Base-by-base conservation (phyloP, 148 eudicot genomes). In the Heliamphora exappendiculata region DNA sequence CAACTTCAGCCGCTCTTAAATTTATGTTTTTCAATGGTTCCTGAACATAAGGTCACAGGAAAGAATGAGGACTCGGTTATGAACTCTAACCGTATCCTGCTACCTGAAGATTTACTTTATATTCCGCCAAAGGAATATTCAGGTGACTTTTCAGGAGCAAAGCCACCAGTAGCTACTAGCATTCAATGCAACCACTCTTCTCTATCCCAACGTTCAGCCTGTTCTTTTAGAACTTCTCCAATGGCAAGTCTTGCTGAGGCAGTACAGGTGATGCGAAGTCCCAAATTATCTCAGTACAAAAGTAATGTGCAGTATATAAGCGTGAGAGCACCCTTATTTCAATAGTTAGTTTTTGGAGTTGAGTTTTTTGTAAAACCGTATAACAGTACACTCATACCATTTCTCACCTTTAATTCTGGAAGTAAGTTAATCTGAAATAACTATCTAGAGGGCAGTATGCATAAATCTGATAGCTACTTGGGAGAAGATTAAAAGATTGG, bases 381-480 rank as follows among this genome's bases (percentile, higher is more conserved):
- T n/a, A n/a, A n/a, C n/a, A n/a, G n/a, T 87, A 4, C 63, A 80
- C 67, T 76, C 91, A 17, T 84, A 81, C 75, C 93, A 90, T 74
- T 94, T 97, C 55, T 79, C 87, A 67, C 98, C 97, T 55, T 74
- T 90, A 54, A 81, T 88, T 87, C 65, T 85, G 6, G 90, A 94
- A 90, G 98, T 91, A 84, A 76, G 65, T 47, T 14, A 5, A 26
- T 54, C 22, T 20, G 10, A 51, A 24, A 26, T 44, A n/a, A 24
- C 22, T 16, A 41, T 14, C 16, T 20, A 10, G 58, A 53, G 24
- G 34, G 12, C 17, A 39, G 0, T 7, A 39, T 17, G 31, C 36
- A 36, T 72, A 36, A 45, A 28, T 0, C 28, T 28, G 22, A 26
- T 42, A 50, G 24, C 60, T 16, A 4, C n/a, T 49, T 1, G 26